A percentile compares a stretch with the other conserved stretches of the same genome.
Evolutionary conservation across 1,284 basidiomycete species (phyloP).

Genomic region (Ganoderma meredithae): DNA sequence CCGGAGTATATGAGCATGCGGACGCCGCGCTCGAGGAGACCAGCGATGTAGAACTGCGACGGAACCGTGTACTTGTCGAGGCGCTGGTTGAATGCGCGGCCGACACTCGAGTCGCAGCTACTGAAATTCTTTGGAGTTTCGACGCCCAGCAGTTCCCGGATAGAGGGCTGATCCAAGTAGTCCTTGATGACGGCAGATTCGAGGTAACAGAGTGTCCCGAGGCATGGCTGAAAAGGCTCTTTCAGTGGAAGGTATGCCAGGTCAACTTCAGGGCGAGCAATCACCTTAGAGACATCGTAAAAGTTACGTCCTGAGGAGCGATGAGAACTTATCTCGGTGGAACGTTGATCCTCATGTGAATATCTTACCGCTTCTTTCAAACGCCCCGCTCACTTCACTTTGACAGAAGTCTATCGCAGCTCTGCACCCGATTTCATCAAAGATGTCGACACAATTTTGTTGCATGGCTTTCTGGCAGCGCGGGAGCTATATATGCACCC

Average conservation of each 20-base stretch:
- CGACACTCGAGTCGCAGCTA: constrained; percentile 63
- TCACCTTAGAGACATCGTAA: constrained; percentile 77
- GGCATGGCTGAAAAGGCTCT: constrained; percentile 49
- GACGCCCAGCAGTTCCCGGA: constrained; percentile 66
- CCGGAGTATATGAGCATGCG: constrained; percentile 79
- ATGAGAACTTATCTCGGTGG: background rate
- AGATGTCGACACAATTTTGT: constrained; percentile 57
- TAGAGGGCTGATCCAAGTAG: constrained; percentile 64
- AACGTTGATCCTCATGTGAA: constrained; percentile 25
- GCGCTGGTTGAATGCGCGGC: constrained; percentile 52
- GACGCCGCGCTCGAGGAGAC: constrained; percentile 77
- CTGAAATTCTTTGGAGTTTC: constrained; percentile 61
- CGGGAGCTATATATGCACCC: constrained; percentile 51
- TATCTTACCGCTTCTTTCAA: constrained; percentile 57
- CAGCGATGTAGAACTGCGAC: constrained; percentile 72
- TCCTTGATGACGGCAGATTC: constrained; percentile 57
- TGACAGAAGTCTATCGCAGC: constrained; percentile 73
- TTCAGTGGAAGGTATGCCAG: background rate
- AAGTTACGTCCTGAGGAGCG: constrained; percentile 57
- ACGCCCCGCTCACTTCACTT: constrained; percentile 56
- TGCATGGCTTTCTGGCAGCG: constrained; percentile 59
- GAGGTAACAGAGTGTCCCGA: constrained; percentile 62
- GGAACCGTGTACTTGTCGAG: constrained; percentile 68
- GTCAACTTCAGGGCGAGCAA: background rate
- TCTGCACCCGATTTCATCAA: constrained; percentile 67